Conservation (phyloP, 495 filamentous ascomycete species). For the Talaromyces thailandensis region DNA sequence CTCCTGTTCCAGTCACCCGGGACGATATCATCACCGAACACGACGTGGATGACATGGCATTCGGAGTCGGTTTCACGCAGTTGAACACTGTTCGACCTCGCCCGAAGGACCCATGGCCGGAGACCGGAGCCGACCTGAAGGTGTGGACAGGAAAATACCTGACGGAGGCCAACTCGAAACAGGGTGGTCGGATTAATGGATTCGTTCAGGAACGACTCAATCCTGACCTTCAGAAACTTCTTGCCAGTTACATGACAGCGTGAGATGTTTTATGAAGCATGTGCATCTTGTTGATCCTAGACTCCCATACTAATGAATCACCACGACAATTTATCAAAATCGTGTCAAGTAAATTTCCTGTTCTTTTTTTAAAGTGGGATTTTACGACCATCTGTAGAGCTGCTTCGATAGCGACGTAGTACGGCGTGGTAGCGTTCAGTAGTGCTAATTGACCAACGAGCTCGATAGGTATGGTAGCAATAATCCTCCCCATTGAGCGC, state of each 20-base stretch:
- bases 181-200: conserved; percentile 42
- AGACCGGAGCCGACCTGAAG: conserved; percentile 66
- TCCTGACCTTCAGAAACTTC: conserved; percentile 43
- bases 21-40: conserved; percentile 75
- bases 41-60: conserved; percentile 89
- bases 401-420: too few relatives aligned
- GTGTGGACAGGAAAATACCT: conserved; percentile 69
- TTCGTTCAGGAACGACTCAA: conserved; percentile 52
- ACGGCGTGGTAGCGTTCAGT: too few relatives aligned
- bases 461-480: too few relatives aligned
- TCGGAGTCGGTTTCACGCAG: conserved; percentile 86
- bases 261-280: neutral
- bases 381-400: neutral
- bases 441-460: too few relatives aligned
- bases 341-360: neutral
- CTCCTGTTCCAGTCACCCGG: conserved; percentile 59
- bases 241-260: conserved; percentile 46
- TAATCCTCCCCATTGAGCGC: too few relatives aligned
- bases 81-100: conserved; percentile 75
- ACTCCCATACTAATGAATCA: neutral
- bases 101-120: conserved; percentile 67
- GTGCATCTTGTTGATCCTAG: neutral
- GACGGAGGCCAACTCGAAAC: conserved; percentile 48
- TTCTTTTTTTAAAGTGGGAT: too few relatives aligned
- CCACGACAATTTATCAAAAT: neutral